Evolutionary conservation across 2,329 filamentous ascomycete genomes (phyloP).

Genomic region (Nothomitra cinnamomea): DNA sequence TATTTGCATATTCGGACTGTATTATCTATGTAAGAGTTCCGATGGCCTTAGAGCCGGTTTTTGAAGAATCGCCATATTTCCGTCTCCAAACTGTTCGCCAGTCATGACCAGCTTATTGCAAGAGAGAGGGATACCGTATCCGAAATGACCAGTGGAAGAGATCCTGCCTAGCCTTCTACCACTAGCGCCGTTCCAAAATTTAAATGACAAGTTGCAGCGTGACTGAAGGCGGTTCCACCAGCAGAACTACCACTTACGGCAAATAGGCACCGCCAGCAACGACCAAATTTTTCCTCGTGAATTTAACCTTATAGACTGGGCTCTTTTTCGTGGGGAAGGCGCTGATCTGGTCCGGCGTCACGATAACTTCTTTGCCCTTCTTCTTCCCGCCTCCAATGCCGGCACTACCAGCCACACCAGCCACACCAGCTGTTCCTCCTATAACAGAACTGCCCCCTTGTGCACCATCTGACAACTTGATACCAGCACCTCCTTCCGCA

Average conservation of each 20-base stretch:
- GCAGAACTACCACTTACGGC: constrained; percentile 21
- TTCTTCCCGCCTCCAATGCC: constrained; percentile 34
- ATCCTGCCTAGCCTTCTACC: too few species aligned
- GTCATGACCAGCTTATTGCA: too few species aligned
- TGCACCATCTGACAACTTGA: constrained; percentile 32
- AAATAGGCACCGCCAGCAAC: constrained; percentile 62
- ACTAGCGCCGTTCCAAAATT: background rate
- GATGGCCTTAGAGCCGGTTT: too few species aligned
- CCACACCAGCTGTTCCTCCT: constrained; percentile 19
- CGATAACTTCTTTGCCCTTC: constrained; percentile 75
- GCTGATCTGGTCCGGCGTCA: constrained; percentile 84
- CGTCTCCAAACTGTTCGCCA: too few species aligned
- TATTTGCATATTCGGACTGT: background rate
- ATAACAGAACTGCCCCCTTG: background rate
- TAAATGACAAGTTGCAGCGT: background rate
- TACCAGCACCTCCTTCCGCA: constrained; percentile 29
- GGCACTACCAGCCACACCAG: constrained; percentile 19
- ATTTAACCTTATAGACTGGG: constrained; percentile 81
- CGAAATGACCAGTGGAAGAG: too few species aligned
- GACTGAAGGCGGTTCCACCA: background rate
- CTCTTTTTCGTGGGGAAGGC: constrained; percentile 94
- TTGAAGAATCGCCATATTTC: too few species aligned
- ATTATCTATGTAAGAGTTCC: too few species aligned
- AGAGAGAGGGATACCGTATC: too few species aligned
- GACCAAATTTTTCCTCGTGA: constrained; percentile 89